Evolutionary conservation across 2,329 filamentous ascomycete species (phyloP).

Genomic region (Metarhizium anisopliae): DNA sequence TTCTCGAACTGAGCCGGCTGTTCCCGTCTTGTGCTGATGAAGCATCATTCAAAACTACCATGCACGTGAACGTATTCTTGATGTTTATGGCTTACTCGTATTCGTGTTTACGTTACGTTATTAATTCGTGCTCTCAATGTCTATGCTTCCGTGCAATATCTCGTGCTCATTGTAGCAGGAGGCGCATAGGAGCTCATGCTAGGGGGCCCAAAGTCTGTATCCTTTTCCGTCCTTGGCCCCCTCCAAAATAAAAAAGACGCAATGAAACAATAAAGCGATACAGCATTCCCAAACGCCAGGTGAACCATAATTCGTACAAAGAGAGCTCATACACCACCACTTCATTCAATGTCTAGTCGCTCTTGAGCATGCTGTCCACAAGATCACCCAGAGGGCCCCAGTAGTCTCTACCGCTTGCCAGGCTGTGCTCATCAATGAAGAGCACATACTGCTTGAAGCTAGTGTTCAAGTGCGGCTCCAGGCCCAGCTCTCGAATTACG

Average conservation of each 20-base stretch:
- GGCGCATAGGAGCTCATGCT: background rate
- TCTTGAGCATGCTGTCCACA: conserved; percentile 95
- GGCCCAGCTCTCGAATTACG: conserved; percentile 85
- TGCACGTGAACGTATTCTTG: background rate
- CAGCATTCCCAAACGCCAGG: conserved; percentile 14
- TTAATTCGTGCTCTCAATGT: background rate
- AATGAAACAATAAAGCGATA: background rate
- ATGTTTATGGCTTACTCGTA: background rate
- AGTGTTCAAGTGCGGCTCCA: conserved; percentile 96
- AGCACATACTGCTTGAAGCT: conserved; percentile 99
- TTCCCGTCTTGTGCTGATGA: background rate
- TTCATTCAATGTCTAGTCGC: conserved; percentile 49
- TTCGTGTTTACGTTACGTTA: background rate
- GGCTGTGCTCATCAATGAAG: conserved; percentile 91
- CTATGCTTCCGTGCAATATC: background rate
- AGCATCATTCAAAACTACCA: background rate
- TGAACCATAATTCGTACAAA: conserved; percentile 8
- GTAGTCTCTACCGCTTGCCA: conserved; percentile 92
- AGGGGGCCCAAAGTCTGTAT: background rate
- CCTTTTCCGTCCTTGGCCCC: background rate
- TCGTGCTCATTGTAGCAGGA: background rate
- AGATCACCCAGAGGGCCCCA: conserved; percentile 93
- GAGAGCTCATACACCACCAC: background rate
- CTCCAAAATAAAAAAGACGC: background rate
- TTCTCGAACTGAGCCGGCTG: background rate